Evolutionary conservation across 352 stramenopile genomes (phyloP).

Genomic region (Globisporangium mamillatum): DNA sequence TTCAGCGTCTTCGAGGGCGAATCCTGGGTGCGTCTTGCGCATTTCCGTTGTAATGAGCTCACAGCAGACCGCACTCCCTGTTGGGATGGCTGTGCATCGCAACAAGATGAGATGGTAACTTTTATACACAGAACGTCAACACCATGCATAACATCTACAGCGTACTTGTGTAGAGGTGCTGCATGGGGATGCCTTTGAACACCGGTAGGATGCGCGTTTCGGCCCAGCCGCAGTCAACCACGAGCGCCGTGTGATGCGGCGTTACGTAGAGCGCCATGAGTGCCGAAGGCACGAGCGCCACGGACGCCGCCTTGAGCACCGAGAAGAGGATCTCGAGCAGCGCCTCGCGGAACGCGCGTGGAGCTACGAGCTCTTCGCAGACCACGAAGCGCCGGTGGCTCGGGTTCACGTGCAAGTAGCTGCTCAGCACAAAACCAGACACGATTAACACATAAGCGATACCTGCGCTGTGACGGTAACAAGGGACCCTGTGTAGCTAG

Average conservation of each 20-base stretch:
- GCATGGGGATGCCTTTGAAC: conserved; percentile 80
- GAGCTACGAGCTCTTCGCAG: conserved; percentile 73
- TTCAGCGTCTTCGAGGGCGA: conserved; percentile 35
- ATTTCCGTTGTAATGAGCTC: conserved; percentile 34
- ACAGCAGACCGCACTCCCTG: conserved; percentile 45
- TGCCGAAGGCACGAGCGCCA: conserved; percentile 67
- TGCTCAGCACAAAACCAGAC: conserved; percentile 14
- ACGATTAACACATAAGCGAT: no score
- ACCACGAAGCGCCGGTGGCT: conserved; percentile 71
- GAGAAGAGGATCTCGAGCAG: conserved; percentile 62
- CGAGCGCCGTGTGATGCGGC: conserved; percentile 65
- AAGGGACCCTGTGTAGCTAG: no score
- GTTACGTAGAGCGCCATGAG: conserved; percentile 70
- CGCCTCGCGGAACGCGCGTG: conserved; percentile 57
- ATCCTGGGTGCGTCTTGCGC: conserved; percentile 6
- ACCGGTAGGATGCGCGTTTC: conserved; percentile 77
- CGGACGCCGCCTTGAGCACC: conserved; percentile 58
- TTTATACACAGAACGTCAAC: background rate
- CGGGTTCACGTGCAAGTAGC: conserved; percentile 69
- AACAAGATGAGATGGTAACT: background rate
- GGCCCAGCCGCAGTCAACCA: conserved; percentile 75
- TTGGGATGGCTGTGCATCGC: conserved; percentile 32
- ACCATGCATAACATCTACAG: background rate
- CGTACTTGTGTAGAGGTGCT: conserved; percentile 65
- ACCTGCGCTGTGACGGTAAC: no score